A percentile compares a stretch with the other conserved stretches of the same genome.
phyloP scores from a whole-genome alignment of 805 yeast genomes.

The Pichia paraexigua region DNA sequence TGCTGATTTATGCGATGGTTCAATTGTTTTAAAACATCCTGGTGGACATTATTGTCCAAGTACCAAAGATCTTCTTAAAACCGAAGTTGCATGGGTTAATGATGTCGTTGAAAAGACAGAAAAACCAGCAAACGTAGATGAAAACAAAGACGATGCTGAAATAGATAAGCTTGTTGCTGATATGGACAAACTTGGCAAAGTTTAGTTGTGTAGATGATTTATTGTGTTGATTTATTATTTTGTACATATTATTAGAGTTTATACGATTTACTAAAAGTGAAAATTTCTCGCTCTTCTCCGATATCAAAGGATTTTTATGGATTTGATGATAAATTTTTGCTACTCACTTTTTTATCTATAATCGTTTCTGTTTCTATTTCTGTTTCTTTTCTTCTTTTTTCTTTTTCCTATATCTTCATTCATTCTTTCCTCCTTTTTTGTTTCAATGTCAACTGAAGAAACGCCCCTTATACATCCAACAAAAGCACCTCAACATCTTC shows the following conservation, averaged over 20 bases:
- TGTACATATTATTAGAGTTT: neutral
- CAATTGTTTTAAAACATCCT: conserved; percentile 63
- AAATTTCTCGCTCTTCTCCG: conserved; percentile 3
- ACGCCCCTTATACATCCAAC: conserved; percentile 18
- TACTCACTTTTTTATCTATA: neutral
- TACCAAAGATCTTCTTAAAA: conserved; percentile 41
- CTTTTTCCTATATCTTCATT: no score
- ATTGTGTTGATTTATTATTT: no score
- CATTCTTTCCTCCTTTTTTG: neutral
- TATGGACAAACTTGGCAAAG: conserved; percentile 26
- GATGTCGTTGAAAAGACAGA: conserved; percentile 15
- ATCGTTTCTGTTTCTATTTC: neutral
- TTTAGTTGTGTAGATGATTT: conserved; percentile 7
- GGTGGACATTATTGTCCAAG: conserved; percentile 98
- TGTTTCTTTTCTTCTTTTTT: neutral
- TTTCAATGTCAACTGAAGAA: conserved; percentile 15
- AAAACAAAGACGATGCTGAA: conserved; percentile 14
- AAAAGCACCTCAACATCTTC: conserved; percentile 11
- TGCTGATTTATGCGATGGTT: conserved; percentile 43
- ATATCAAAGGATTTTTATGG: neutral
- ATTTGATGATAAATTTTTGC: no score
- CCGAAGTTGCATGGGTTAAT: conserved; percentile 30
- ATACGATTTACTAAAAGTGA: neutral
- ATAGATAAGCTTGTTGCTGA: conserved; percentile 18
- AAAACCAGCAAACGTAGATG: conserved; percentile 4